These are phyloP conservation scores for Lasiosphaeria ovina DNA, from an alignment of 495 filamentous ascomycete species.

Conservation along the genomic window DNA sequence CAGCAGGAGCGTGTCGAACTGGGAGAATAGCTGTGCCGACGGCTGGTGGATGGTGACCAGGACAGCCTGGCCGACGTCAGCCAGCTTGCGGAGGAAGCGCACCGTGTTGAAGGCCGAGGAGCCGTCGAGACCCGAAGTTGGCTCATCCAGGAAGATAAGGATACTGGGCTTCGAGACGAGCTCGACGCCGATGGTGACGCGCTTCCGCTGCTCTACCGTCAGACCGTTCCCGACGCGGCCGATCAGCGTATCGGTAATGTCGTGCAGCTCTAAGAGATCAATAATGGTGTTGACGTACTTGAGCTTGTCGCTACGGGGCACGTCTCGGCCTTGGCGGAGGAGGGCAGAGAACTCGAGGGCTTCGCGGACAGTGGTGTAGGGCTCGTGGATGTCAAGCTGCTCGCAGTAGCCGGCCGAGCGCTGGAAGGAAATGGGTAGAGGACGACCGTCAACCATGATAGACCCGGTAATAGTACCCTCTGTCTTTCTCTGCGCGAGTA, in stretches of 20 bases:
- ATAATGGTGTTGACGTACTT: slow-evolving; percentile 88
- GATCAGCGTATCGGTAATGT: slow-evolving; percentile 78
- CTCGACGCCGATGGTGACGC: slow-evolving; percentile 90
- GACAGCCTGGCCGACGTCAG: slow-evolving; percentile 70
- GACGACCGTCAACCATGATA: slow-evolving; percentile 74
- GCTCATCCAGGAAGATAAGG: slow-evolving; percentile 75
- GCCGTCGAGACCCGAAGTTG: slow-evolving; percentile 82
- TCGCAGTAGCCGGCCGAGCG: slow-evolving; percentile 82
- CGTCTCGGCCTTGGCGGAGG: slow-evolving; percentile 68
- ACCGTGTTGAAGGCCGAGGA: slow-evolving; percentile 81
- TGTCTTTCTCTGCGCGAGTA: slow-evolving; percentile 72
- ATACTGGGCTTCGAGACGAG: slow-evolving; percentile 82
- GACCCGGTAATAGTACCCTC: slow-evolving; percentile 67
- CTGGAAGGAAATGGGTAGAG: slow-evolving; percentile 71
- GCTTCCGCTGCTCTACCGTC: slow-evolving; percentile 52
- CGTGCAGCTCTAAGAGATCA: slow-evolving; percentile 74
- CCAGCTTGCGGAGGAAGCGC: slow-evolving; percentile 78
- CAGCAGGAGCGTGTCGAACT: slow-evolving; percentile 70
- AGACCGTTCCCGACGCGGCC: slow-evolving; percentile 66
- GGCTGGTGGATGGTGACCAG: slow-evolving; percentile 77
- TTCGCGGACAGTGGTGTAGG: slow-evolving; percentile 77
- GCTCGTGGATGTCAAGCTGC: slow-evolving; percentile 80
- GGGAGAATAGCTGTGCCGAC: slow-evolving; percentile 65
- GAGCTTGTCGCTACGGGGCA: slow-evolving; percentile 66
- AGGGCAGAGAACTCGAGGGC: slow-evolving; percentile 76